Evolutionary conservation across 257 asterid species (phyloP).

Genomic region (Solanum chilense): DNA sequence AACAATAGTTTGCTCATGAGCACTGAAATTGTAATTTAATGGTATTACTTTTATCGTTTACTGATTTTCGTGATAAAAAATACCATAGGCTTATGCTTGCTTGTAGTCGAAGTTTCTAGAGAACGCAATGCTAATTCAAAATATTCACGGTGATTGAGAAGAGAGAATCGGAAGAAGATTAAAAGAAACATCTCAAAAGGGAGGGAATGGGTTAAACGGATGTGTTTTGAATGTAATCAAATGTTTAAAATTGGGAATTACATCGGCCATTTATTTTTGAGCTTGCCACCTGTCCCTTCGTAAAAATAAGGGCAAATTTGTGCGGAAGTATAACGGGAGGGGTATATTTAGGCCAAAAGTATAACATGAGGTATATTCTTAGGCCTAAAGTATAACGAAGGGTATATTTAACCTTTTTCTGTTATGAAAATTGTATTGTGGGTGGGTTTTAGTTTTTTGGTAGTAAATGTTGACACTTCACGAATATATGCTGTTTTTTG

Average conservation of each 20-base stretch:
- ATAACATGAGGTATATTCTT: too few relatives aligned
- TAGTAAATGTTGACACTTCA: neutral
- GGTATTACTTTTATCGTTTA: neutral
- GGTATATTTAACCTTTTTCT: neutral
- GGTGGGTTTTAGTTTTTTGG: neutral
- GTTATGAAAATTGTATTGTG: neutral
- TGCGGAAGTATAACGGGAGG: neutral
- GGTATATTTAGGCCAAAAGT: neutral
- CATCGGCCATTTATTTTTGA: neutral
- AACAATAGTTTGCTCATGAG: neutral
- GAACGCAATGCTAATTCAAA: neutral
- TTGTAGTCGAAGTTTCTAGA: neutral
- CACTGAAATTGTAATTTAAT: neutral
- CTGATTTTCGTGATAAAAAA: neutral
- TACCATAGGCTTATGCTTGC: neutral
- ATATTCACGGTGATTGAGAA: neutral
- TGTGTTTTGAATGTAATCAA: neutral
- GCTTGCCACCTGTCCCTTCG: neutral
- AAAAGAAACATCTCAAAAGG: neutral
- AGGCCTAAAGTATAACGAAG: neutral
- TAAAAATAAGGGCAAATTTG: too few relatives aligned
- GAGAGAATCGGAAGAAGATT: neutral
- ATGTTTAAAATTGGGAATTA: too few relatives aligned
- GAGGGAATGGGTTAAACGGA: neutral
- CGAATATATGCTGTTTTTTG: neutral